Evolutionary conservation across 305 asterid species (phyloP), one percentile per base, ranked within the genome.

Genomic region (Plantago lanceolata): DNA sequence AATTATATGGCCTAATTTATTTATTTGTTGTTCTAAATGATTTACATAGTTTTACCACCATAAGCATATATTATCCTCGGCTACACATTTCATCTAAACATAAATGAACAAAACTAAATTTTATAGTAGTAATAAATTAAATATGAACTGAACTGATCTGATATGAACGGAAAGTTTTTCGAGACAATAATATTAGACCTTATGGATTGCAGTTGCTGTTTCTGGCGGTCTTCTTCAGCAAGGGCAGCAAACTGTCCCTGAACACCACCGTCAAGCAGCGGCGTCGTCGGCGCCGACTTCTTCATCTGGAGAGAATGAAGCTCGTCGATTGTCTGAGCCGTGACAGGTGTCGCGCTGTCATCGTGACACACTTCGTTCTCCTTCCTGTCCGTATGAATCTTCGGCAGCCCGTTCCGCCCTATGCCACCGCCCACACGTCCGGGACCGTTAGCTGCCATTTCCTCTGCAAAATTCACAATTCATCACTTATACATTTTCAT

Each of bases 301-400:
- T 93, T 93, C 83, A 61, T 90, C 94, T 93, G 99, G 6, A 93
- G 90, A 13, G 97, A 90, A 71, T 90, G 99, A 69, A 93, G 91
- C 69, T 93, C 96, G 52, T 93, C 97, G 16, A 90, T 72, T 44
- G 94, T 90, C 80, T 87, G 88, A 19, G 97, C 99, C 67, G 80
- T 93, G 78, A 93, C 83, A 40, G 99, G 94, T 44, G 88, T 71
- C 14, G 87, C 81, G 55, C 94, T 81, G 73, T 93, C 99, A 68
- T 93, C 97, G 48, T 84, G 90, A 73, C 97, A 92, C 37, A 92
- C 71, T 40, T 72, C 93, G 20, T 82, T 79, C 5, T 80, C 75
- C n/a, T 33, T 76, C 67, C 85, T 90, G 66, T 87, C 75, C 5
- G 99, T 93, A 33, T 85, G 89, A 60, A 93, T 90, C 81, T 85